Evolutionary conservation across 305 asterid genomes (phyloP).

Genomic region (Ilex paraguariensis): DNA sequence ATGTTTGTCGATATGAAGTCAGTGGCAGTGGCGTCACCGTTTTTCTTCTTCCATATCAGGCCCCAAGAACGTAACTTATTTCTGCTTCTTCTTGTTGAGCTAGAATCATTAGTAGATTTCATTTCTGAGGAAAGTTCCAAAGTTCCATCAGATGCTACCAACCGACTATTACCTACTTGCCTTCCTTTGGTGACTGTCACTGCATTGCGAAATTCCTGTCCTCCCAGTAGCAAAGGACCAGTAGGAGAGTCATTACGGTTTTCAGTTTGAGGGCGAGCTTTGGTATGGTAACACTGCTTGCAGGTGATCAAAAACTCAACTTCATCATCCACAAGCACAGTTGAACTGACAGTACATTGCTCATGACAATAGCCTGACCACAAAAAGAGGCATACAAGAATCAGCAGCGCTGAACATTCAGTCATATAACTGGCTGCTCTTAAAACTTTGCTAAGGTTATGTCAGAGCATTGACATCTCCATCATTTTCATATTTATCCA

Average conservation of each 20-base stretch:
- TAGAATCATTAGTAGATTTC: constrained; percentile 33
- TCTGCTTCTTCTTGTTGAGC: constrained; percentile 34
- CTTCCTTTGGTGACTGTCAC: constrained; percentile 29
- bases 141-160: constrained; percentile 33
- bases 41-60: constrained; percentile 69
- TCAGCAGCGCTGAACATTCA: neutral
- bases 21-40: constrained; percentile 37
- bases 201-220: constrained; percentile 36
- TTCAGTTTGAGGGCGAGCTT: constrained; percentile 24
- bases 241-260: constrained; percentile 49
- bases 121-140: constrained; percentile 23
- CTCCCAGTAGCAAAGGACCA: constrained; percentile 60
- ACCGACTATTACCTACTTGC: constrained; percentile 22
- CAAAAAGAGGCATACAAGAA: constrained; percentile 15
- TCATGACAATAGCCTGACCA: constrained; percentile 75
- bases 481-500: no score
- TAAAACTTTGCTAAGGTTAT: no score
- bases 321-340: constrained; percentile 32
- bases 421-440: no score
- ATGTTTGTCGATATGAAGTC: constrained; percentile 64
- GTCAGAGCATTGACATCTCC: no score
- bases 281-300: constrained; percentile 53
- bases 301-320: constrained; percentile 43
- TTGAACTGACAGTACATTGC: constrained; percentile 51
- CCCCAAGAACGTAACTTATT: constrained; percentile 56